Base-by-base conservation (phyloP, 768 basidiomycete genomes). In the Lentinula aciculospora region DNA sequence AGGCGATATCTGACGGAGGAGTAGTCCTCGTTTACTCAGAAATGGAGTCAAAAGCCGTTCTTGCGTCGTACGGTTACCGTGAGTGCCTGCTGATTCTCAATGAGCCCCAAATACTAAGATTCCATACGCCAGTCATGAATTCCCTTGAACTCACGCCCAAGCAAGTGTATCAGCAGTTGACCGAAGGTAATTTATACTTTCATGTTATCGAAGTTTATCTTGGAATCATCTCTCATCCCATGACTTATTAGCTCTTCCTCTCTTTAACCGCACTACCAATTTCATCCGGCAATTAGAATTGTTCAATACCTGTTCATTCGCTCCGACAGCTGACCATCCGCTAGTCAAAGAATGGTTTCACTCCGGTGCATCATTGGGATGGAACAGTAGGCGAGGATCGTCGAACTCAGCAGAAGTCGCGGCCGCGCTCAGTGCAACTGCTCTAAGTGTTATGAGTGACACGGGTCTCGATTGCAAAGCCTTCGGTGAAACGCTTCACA, bases 1-100 rank as follows among this genome's bases (percentile, higher is more conserved):
- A 74, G 23, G 78, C 79, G 0, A 62, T 80, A 6, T 63, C 68
- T 8, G 63, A 58, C 34, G 74, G 74, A 4, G 79, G 79, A 2
- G 70, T 69, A 29, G 78, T 85, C 17, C 78, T 86, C 23, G 76
- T 86, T 21, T 76, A 84, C 66, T 83, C 74, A 34, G 68, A 71
- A 12, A 71, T 74, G n/a, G 85, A 86, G 58, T 74, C 77, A 9
- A 75, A 78, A 47, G 81, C 82, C 17, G 83, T 81, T 62, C 72
- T 76, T 31, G 76, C 76, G 28, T 78, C 72, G 32, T 82, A 76
- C 58, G 81, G 82, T 34, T 82, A 78, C 66, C 64, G 83, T 83
- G 63, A 66, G 81, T 72, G n/a, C 19, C 45, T 31, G 13, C 10
- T 44, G 10, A 17, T 21, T 23, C 15, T 21, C 32, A 17, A 53